These are phyloP conservation scores for Lagenidium sp. DNA, from an alignment of 352 stramenopile genomes.

Conservation along the genomic window DNA sequence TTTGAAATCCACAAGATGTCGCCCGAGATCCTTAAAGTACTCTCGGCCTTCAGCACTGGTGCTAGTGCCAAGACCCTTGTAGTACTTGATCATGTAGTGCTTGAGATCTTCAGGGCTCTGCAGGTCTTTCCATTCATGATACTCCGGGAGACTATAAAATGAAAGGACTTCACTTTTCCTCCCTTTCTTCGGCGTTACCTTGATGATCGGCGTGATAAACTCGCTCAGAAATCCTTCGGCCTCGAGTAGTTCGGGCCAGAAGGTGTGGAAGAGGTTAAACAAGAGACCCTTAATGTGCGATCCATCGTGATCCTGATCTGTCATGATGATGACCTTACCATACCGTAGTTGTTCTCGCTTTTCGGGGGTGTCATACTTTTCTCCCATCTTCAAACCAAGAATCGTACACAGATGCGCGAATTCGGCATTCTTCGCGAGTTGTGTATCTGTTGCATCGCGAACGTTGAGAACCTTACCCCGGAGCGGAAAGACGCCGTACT, in stretches of 20 bases:
- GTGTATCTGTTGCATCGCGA: slow-evolving; percentile 67
- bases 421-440: slow-evolving; percentile 92
- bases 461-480: slow-evolving; percentile 94
- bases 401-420: slow-evolving; percentile 97
- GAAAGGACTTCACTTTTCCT: slow-evolving; percentile 54
- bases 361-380: slow-evolving; percentile 89
- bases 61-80: slow-evolving; percentile 98
- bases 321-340: slow-evolving; percentile 99
- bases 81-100: slow-evolving; percentile 98
- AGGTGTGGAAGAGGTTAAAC: slow-evolving; percentile 99
- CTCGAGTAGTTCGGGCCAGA: slow-evolving; percentile 96
- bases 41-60: slow-evolving; percentile 96
- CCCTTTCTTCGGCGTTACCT: slow-evolving; percentile 84
- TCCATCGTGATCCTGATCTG: slow-evolving; percentile 99
- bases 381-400: slow-evolving; percentile 96
- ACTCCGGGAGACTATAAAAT: slow-evolving; percentile 98
- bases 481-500: slow-evolving; percentile 98
- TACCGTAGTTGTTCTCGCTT: slow-evolving; percentile 93
- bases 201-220: slow-evolving; percentile 99
- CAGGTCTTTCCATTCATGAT: slow-evolving; percentile 91
- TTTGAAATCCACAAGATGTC: slow-evolving; percentile 91
- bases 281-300: slow-evolving; percentile 99
- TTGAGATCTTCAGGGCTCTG: slow-evolving; percentile 44
- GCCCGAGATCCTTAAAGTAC: slow-evolving; percentile 96
- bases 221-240: slow-evolving; percentile 94